These are phyloP conservation scores for Senecio squalidus DNA, from an alignment of 140 eudicot genomes.

Conservation along the genomic window DNA sequence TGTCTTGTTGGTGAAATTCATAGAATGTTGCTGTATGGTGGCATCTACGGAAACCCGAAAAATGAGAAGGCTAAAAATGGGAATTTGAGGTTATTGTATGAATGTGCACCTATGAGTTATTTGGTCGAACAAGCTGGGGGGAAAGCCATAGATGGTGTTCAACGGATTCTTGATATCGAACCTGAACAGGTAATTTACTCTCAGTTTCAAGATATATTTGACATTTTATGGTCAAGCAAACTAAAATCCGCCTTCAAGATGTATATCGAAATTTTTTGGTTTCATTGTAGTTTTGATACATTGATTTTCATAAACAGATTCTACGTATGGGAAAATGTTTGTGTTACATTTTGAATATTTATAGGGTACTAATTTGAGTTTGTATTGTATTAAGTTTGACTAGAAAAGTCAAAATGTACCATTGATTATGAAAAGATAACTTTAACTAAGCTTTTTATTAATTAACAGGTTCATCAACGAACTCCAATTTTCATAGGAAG, in stretches of 20 bases:
- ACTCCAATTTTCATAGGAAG: slow-evolving; percentile 84
- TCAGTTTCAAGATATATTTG: neutral
- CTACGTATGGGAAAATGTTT: neutral
- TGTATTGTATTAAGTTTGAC: neutral
- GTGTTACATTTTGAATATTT: neutral
- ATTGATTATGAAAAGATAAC: neutral
- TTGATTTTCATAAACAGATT: neutral
- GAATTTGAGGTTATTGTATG: slow-evolving; percentile 80
- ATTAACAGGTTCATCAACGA: slow-evolving; percentile 78
- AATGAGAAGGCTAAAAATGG: slow-evolving; percentile 60
- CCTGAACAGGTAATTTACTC: slow-evolving; percentile 50
- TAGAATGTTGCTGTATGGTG: slow-evolving; percentile 72
- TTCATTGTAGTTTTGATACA: neutral
- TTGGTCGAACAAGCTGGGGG: slow-evolving; percentile 95
- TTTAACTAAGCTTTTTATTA: neutral
- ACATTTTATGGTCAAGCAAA: neutral
- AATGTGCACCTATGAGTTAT: slow-evolving; percentile 89
- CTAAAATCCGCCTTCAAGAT: slow-evolving; percentile 2
- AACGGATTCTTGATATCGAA: slow-evolving; percentile 68
- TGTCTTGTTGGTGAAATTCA: slow-evolving; percentile 89
- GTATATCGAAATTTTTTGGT: neutral
- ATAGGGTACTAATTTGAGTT: neutral
- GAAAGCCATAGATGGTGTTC: slow-evolving; percentile 67
- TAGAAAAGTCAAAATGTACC: slow-evolving; percentile 8
- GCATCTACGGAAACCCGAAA: slow-evolving; percentile 75